Evolutionary conservation across 371 early-diverging fungal genomes (phyloP), one percentile per base, ranked within the genome.

Genomic region (Mortierella sp.): DNA sequence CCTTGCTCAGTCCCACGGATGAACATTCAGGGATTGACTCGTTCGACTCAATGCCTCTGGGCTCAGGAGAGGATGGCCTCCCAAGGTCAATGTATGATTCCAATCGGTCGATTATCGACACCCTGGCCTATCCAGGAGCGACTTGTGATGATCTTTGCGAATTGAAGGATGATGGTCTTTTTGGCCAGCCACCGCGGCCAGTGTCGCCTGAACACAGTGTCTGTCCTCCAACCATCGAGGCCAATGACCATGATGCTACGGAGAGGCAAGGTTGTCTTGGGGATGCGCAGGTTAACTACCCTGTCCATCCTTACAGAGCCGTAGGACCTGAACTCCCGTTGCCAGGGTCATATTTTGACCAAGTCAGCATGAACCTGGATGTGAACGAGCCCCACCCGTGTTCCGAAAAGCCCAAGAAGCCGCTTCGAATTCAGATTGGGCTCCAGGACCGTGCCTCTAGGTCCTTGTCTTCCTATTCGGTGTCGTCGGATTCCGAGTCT

Each of bases 271-370:
- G 37, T 9, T 37, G 37, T 9, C 3, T 3, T 37, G 37, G 37
- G 9, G 37, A 37, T 37, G 37, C 37, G 9, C 37, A 37, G 3
- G 37, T 37, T 3, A 9, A 37, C 9, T 37, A 37, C 9, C 37
- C 37, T 37, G 37, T 37, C 9, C 37, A 37, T 9, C 37, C 37
- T 25, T 69, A 63, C 21, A 48, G 63, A 2, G 64, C 58, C 7
- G n/a, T 57, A 12, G 70, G 58, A 5, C 57, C 70, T n/a, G 64
- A 64, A 46, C 59, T 60, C 47, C 56, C 47, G 37, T 55, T 71
- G 66, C 56, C 65, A 19, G 60, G 56, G n/a, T 65, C 71, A 1
- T 60, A 71, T 44, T 71, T 65, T 60, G 61, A 65, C 55, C 66
- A 60, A 43, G 48, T 56, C 44, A 71, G 48, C 28, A 44, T 55